Percentiles rank a stretch among this genome's conserved stretches.
Evolutionary conservation across 2,329 filamentous ascomycete genomes (phyloP).

Genomic region (Exophiala phaeomuriformis): DNA sequence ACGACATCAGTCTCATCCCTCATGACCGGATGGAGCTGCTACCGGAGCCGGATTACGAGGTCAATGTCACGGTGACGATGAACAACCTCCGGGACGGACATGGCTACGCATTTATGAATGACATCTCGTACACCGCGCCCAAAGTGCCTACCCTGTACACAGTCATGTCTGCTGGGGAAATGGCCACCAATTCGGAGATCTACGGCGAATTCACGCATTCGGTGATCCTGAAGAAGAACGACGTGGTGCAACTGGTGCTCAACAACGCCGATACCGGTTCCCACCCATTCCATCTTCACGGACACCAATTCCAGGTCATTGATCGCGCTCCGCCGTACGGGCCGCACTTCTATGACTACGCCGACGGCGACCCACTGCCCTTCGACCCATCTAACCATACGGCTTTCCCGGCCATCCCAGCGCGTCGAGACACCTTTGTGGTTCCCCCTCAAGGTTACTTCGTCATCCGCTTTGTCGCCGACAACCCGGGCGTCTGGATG

Average conservation of each 20-base stretch:
- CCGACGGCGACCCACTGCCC: slow-evolving; percentile 33
- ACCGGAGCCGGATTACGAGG: slow-evolving; percentile 50
- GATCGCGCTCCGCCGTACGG: slow-evolving; percentile 51
- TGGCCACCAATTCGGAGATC: slow-evolving; percentile 52
- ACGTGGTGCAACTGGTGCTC: slow-evolving; percentile 37
- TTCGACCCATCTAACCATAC: slow-evolving; percentile 28
- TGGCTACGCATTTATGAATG: slow-evolving; percentile 57
- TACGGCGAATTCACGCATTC: slow-evolving; percentile 61
- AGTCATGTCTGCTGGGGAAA: slow-evolving; percentile 53
- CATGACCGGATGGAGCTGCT: slow-evolving; percentile 57
- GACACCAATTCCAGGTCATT: slow-evolving; percentile 62
- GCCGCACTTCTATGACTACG: slow-evolving; percentile 47
- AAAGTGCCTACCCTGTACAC: slow-evolving; percentile 78
- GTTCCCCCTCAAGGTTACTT: slow-evolving; percentile 49
- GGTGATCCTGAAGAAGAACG: slow-evolving; percentile 59
- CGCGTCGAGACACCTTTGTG: slow-evolving; percentile 47
- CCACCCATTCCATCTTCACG: slow-evolving; percentile 63
- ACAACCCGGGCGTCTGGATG: slow-evolving; percentile 48
- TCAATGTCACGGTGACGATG: slow-evolving; percentile 60
- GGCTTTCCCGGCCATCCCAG: slow-evolving; percentile 7
- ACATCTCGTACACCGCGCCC: slow-evolving; percentile 65
- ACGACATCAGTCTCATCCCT: slow-evolving; percentile 66
- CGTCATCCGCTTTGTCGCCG: slow-evolving; percentile 49
- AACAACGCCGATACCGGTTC: slow-evolving; percentile 45
- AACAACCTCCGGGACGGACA: slow-evolving; percentile 60